These are phyloP conservation scores for Pharnaceum exiguum DNA, from an alignment of 148 eudicot genomes.

Conservation along the genomic window DNA sequence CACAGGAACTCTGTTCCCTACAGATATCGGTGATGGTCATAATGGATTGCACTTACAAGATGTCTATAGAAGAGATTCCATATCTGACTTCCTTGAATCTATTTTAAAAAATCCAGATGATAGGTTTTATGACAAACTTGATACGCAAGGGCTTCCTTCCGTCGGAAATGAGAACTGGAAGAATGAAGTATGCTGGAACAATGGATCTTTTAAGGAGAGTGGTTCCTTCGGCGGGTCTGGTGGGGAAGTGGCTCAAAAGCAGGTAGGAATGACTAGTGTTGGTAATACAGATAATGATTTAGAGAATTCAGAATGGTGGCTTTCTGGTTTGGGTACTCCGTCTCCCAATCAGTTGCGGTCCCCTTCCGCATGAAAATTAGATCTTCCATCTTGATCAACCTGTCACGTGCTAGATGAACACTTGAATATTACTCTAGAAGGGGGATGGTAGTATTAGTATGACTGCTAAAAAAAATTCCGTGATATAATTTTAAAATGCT, in stretches of 20 bases:
- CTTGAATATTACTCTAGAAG: no score
- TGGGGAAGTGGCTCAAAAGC: slow-evolving; percentile 35
- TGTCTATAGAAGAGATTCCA: slow-evolving; percentile 27
- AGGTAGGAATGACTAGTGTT: slow-evolving; percentile 25
- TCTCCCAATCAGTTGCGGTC: neutral
- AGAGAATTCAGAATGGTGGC: neutral
- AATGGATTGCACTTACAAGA: slow-evolving; percentile 31
- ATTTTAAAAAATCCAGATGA: slow-evolving; percentile 35
- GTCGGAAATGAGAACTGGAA: slow-evolving; percentile 15
- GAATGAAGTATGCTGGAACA: slow-evolving; percentile 11
- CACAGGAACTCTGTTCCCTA: slow-evolving; percentile 9
- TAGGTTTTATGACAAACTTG: slow-evolving; percentile 16
- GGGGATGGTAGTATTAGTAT: no score
- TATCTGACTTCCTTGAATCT: slow-evolving; percentile 43
- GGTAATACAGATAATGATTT: neutral
- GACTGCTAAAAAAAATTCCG: no score
- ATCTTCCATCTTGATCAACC: no score
- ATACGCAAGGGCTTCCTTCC: slow-evolving; percentile 5
- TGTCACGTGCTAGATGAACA: no score
- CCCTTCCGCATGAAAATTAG: no score
- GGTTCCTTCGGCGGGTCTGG: slow-evolving; percentile 56
- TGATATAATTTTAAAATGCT: no score
- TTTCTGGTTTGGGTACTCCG: neutral
- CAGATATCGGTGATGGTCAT: slow-evolving; percentile 24
- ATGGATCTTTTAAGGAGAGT: slow-evolving; percentile 26